Base-by-base conservation (phyloP, 2,329 filamentous ascomycete species). In the Davidsoniella australis region DNA sequence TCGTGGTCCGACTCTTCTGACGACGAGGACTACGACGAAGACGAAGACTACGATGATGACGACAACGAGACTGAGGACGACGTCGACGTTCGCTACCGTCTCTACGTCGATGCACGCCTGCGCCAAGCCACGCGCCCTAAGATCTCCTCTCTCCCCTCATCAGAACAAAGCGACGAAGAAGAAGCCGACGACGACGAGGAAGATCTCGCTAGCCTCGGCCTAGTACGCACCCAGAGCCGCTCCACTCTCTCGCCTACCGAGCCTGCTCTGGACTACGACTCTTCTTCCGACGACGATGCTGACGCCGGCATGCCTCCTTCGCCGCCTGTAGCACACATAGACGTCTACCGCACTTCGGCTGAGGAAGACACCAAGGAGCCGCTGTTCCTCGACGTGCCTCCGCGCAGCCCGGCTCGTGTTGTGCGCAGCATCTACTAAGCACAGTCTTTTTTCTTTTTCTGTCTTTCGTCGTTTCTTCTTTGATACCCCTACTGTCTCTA, bases 201-300 rank as follows among this genome's bases (percentile, higher is more conserved):
- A 61, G 76, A 80, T 63, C 78, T 76, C 57, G 71, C 70, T 54
- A 69, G 77, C 53, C 74, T 86, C 49, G 71, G 74, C 53, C 73
- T 87, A 53, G 82, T 79, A 49, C 77, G 80, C 58, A 81, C 79
- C 54, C 69, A 70, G 23, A 86, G 81, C 5, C 80, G 80, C 65
- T 41, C 36, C 1, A 68, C 69, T 59, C 73, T 64, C 58, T 76
- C 78, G 48, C 73, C 82, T 47, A 82, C 82, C 7, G 82, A 85
- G 61, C 75, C 86, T 51, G 72, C 79, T 55, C 68, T 78, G 57
- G 80, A 86, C 63, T 70, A 76, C 55, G 82, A 86, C 60, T 73
- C 69, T 33, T 80, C 80, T 54, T 78, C 76, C 2, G 80, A 77
- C 51, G 82, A 86, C 57, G 82, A 87, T 64, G 29, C 29, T 4